These are phyloP conservation scores for Metschnikowia cerradonensis DNA, from an alignment of 805 yeast genomes.

Conservation along the genomic window DNA sequence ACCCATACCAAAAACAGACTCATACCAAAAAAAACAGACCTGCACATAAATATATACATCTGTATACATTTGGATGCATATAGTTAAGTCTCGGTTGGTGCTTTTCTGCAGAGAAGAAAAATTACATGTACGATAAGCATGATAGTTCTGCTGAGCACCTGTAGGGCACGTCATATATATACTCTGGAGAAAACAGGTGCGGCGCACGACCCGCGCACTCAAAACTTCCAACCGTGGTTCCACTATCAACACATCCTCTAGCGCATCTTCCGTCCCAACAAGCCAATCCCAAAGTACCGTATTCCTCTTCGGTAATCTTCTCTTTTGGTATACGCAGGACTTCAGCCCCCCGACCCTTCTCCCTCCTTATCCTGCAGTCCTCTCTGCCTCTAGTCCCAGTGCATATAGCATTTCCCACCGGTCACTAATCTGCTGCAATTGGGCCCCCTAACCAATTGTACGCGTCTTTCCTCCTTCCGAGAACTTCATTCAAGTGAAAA, in stretches of 20 bases:
- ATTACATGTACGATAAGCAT: too few species aligned
- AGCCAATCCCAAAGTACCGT: background rate
- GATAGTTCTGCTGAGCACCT: too few species aligned
- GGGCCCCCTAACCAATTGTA: background rate
- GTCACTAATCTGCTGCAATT: background rate
- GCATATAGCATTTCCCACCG: background rate
- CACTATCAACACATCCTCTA: background rate
- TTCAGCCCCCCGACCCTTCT: background rate
- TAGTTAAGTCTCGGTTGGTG: too few species aligned
- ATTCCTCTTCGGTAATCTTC: background rate
- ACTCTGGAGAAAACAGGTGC: background rate
- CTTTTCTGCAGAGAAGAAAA: too few species aligned
- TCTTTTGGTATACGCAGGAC: background rate
- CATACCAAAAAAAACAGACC: too few species aligned
- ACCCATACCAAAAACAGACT: too few species aligned
- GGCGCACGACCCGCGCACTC: slow-evolving; percentile 2
- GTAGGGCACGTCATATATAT: too few species aligned
- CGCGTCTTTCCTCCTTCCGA: background rate
- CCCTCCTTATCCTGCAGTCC: background rate
- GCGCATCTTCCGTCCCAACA: background rate
- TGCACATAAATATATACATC: too few species aligned
- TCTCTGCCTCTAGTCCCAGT: background rate
- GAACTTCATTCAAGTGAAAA: background rate
- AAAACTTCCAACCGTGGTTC: background rate
- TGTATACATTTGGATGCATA: too few species aligned